Evolutionary conservation across 2,329 filamentous ascomycete species (phyloP), one percentile per base, ranked within the genome.

Genomic region (Parascedosporium putredinis): DNA sequence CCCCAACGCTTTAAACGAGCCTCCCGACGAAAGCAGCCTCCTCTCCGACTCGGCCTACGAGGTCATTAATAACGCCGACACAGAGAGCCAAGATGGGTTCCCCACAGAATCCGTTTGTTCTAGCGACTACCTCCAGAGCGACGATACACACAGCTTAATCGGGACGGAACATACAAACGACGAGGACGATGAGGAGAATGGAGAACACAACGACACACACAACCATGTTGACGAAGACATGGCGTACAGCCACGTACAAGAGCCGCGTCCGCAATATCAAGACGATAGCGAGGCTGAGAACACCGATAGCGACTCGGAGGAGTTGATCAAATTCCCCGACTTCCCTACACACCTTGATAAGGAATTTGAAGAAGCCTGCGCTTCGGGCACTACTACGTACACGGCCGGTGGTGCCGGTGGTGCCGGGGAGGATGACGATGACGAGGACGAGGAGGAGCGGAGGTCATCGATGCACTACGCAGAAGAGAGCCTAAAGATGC

Each of bases 11-110:
- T 23, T 40, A 7, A 42, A 60, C 49, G 57, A 67, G 40, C 64
- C 65, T 24, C 67, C 70, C 51, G 71, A 75, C 36, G 69, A 72
- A 54, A 71, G 74, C 60, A 78, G 67, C 57, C 60, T 80, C 58
- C 24, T 53, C 20, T 64, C 69, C 58, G 77, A 78, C 57, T 77
- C 77, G 50, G 68, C 74, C 52, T 81, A 76, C 61, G 77, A 80
- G 58, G 64, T 81, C 45, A 73, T 81, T 60, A 67, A 67, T 50
- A 67, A 66, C 56, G 73, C 70, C 50, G 76, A 79, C 54, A 72
- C 68, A 54, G 74, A 76, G 59, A 75, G 71, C 54, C 71, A 76
- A 55, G 73, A 75, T 50, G 73, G 64, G 47, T 74, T 72, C 18
- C 66, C 69, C 29, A 64, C 67, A 46, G 72, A 70, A 57, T 76